phyloP scores from a whole-genome alignment of 1,284 basidiomycete genomes.

The Bondarzewia mesenterica region DNA sequence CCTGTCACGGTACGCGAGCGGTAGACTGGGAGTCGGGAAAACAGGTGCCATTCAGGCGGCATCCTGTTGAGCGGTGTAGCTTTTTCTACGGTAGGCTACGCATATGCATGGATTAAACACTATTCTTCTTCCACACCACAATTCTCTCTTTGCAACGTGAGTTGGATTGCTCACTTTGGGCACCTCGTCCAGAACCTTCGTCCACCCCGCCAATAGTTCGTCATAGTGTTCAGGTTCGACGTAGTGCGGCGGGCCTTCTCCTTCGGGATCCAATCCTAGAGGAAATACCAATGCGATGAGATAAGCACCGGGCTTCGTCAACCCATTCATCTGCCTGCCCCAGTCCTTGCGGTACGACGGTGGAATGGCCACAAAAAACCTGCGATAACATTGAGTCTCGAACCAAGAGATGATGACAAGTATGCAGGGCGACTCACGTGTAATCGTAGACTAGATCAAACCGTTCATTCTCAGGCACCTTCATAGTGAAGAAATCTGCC shows the following conservation, averaged over 20 bases:
- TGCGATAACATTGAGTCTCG: too few relatives aligned
- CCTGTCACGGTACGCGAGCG: too few relatives aligned
- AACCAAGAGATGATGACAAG: too few relatives aligned
- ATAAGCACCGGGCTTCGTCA: constrained; percentile 31
- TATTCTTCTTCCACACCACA: constrained; percentile 45
- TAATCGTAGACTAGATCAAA: constrained; percentile 63
- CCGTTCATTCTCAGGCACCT: constrained; percentile 27
- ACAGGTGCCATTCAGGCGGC: too few relatives aligned
- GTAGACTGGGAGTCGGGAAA: too few relatives aligned
- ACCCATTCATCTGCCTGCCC: constrained; percentile 45
- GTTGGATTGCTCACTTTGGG: constrained; percentile 30
- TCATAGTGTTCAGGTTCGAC: constrained; percentile 52
- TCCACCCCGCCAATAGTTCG: constrained; percentile 44
- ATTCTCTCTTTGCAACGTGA: constrained; percentile 41
- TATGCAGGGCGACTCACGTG: too few relatives aligned
- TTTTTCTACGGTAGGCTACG: too few relatives aligned
- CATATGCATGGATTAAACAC: neutral
- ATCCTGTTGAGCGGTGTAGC: too few relatives aligned
- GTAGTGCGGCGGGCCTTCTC: constrained; percentile 52
- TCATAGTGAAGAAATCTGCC: constrained; percentile 48
- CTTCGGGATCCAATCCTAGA: constrained; percentile 38
- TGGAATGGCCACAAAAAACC: constrained; percentile 67
- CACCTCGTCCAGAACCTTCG: constrained; percentile 44
- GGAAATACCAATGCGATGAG: constrained; percentile 55
- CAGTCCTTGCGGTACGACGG: constrained; percentile 46